Evolutionary conservation across 495 filamentous ascomycete species (phyloP), one percentile per base, ranked within the genome.

Genomic region (Penicillium desertorum): DNA sequence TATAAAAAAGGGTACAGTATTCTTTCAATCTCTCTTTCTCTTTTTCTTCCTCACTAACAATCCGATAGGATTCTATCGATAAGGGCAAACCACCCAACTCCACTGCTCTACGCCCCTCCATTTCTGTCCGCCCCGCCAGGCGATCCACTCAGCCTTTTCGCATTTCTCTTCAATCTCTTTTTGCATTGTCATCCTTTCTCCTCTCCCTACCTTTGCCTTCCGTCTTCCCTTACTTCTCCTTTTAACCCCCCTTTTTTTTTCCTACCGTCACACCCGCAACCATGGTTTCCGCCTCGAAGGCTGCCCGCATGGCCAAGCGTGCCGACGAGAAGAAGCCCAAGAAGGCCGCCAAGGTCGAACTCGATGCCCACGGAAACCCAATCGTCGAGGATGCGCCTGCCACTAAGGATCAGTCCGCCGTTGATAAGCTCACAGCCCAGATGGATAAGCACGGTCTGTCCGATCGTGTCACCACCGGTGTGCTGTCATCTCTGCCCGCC

Each of bases 381-480:
- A 76, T 78, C 22, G 69, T 84, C 57, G 87, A 88, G 58, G 84
- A 71, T 55, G 80, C 84, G 55, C 83, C 87, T 57, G 89, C 88
- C 52, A 91, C 88, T 64, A 81, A 78, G 39, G 79, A 77, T 27
- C 83, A 84, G 52, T 87, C 88, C 65, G 87, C 88, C 64, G 87
- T 96, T 54, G 88, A 91, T 69, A 90, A 88, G 78, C 75, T 91
- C 60, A 83, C 81, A 51, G 72, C 93, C 53, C 94, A 99, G 79
- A 87, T 96, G 82, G 94, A 98, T 75, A 89, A 95, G 76, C 84
- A 96, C 67, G 94, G 94, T 66, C 78, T 99, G 30, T 98, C 95
- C 17, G 94, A 99, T 74, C 89, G 94, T 71, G 95, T 99, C 70
- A 98, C 95, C 57, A 99, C 94, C 53, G 94, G 94, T 83, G 95